A percentile compares a stretch with the other conserved stretches of the same genome.
phyloP scores from a whole-genome alignment of 106 monocot genomes.

The Iris macrosiphon region DNA sequence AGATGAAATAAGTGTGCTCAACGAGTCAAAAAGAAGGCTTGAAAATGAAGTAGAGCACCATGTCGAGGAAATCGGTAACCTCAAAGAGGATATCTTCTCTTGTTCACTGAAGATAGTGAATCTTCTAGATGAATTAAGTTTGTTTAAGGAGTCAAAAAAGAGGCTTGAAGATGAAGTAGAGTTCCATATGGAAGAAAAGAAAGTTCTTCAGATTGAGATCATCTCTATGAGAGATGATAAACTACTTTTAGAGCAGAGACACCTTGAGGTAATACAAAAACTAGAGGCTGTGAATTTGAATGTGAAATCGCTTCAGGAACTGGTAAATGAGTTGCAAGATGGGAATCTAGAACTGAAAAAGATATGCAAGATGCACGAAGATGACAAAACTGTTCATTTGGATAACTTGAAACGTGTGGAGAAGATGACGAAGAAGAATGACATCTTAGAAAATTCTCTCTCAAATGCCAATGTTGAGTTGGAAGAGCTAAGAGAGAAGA shows the following conservation, averaged over 20 bases:
- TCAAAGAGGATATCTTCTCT: slow-evolving; percentile 39
- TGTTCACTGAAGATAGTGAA: slow-evolving; percentile 25
- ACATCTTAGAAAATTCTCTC: slow-evolving; percentile 31
- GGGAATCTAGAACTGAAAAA: slow-evolving; percentile 43
- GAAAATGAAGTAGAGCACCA: slow-evolving; percentile 31
- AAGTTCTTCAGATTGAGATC: slow-evolving; percentile 35
- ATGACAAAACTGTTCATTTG: slow-evolving; percentile 28
- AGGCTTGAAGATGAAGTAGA: slow-evolving; percentile 34
- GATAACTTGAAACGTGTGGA: slow-evolving; percentile 31
- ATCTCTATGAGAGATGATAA: slow-evolving; percentile 22
- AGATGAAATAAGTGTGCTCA: too few relatives aligned
- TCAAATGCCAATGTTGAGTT: slow-evolving; percentile 43
- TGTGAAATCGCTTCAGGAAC: slow-evolving; percentile 33
- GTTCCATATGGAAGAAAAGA: slow-evolving; percentile 23
- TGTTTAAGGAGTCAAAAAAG: slow-evolving; percentile 24
- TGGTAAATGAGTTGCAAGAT: slow-evolving; percentile 39
- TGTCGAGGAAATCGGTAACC: slow-evolving; percentile 25
- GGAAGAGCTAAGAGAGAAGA: slow-evolving; percentile 25
- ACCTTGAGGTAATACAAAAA: slow-evolving; percentile 31
- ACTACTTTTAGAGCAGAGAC: slow-evolving; percentile 26
- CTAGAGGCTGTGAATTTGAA: slow-evolving; percentile 23
- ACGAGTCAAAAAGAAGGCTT: too few relatives aligned
- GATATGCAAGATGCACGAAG: slow-evolving; percentile 31
- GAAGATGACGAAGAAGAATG: slow-evolving; percentile 17
- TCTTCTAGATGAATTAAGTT: slow-evolving; percentile 34